Percentiles rank a stretch among this genome's conserved stretches.
Evolutionary conservation across 2,329 filamentous ascomycete species (phyloP).

Genomic region (Fonsecaea pedrosoi): DNA sequence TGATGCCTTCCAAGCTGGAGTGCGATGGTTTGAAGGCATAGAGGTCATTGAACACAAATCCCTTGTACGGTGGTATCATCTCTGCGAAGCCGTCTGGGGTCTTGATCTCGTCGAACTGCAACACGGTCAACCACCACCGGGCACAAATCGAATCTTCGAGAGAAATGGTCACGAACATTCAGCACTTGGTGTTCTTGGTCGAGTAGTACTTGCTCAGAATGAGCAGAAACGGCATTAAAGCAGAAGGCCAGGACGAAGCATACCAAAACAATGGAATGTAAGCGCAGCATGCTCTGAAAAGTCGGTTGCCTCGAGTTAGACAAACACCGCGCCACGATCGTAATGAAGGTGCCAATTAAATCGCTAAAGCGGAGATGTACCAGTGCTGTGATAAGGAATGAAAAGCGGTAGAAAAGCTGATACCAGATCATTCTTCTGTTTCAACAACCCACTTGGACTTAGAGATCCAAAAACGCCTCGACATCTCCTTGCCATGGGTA

Average conservation of each 20-base stretch:
- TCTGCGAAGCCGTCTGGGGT: constrained; percentile 31
- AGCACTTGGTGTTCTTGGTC: neutral
- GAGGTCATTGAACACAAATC: constrained; percentile 36
- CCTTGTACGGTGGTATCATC: constrained; percentile 28
- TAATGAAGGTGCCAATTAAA: constrained; percentile 16
- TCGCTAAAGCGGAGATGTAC: constrained; percentile 33
- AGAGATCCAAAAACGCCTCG: neutral
- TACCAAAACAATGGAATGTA: constrained; percentile 30
- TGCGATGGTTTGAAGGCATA: constrained; percentile 36
- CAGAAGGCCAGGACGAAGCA: constrained; percentile 32
- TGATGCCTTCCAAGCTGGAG: constrained; percentile 32
- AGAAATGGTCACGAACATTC: constrained; percentile 17
- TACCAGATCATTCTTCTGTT: constrained; percentile 15
- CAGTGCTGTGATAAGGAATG: constrained; percentile 28
- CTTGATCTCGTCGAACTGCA: constrained; percentile 36
- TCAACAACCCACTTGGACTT: neutral
- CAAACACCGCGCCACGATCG: constrained; percentile 15
- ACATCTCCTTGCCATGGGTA: neutral
- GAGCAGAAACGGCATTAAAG: constrained; percentile 32
- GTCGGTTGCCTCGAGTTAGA: constrained; percentile 22
- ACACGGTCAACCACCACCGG: neutral
- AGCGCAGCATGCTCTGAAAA: constrained; percentile 21
- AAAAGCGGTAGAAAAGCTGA: constrained; percentile 23
- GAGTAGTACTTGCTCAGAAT: constrained; percentile 11
- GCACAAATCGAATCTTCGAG: neutral